Evolutionary conservation across 2,329 filamentous ascomycete genomes (phyloP).

Genomic region (Trichoderma pleuroti): DNA sequence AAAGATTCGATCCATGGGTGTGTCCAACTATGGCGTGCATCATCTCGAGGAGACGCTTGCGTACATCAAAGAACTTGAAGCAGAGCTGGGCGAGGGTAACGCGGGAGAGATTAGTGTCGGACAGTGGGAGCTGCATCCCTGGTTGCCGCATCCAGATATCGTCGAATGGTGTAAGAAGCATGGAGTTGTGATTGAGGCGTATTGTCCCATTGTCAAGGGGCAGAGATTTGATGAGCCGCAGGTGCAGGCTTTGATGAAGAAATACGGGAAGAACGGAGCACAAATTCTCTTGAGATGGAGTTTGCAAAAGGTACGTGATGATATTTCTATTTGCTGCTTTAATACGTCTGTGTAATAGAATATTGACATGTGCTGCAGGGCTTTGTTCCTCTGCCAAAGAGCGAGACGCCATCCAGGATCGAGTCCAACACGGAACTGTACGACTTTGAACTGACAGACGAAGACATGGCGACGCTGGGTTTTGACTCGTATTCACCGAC

Average conservation of each 20-base stretch:
- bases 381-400: conserved; percentile 67
- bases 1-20: conserved; percentile 62
- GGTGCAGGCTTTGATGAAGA: conserved; percentile 53
- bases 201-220: conserved; percentile 37
- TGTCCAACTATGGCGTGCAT: conserved; percentile 67
- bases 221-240: conserved; percentile 48
- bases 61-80: conserved; percentile 48
- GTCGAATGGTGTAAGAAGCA: conserved; percentile 66
- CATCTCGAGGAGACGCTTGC: conserved; percentile 66
- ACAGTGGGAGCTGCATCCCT: conserved; percentile 61
- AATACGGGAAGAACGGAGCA: conserved; percentile 57
- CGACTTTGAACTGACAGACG: conserved; percentile 52
- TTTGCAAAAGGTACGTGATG: conserved; percentile 50
- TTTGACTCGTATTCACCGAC: conserved; percentile 1
- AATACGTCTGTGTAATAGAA: not conserved
- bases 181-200: conserved; percentile 56
- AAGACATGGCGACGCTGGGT: conserved; percentile 51
- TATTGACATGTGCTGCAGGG: conserved; percentile 35
- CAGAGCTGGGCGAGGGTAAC: not conserved
- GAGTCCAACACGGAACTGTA: conserved; percentile 58
- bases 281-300: conserved; percentile 68
- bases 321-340: not conserved
- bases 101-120: conserved; percentile 45
- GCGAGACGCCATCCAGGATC: conserved; percentile 57
- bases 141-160: conserved; percentile 54